Percentiles rank a stretch among this genome's conserved stretches.
phyloP scores from a whole-genome alignment of 1,284 basidiomycete genomes.

The Austroboletus niveus region DNA sequence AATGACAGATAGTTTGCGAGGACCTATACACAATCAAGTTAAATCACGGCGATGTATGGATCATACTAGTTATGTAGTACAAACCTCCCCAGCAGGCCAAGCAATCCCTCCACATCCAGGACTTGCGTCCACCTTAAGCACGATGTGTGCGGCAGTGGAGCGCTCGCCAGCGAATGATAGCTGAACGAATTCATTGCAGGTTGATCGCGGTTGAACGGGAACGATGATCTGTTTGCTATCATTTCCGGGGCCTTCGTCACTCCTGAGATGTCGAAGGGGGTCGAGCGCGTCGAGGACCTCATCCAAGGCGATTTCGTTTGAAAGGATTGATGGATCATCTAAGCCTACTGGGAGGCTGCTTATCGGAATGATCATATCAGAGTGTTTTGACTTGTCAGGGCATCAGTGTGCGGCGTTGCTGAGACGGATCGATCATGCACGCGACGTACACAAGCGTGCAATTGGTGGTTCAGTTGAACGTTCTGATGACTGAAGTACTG shows the following conservation, averaged over 20 bases:
- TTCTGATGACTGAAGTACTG: too few species aligned
- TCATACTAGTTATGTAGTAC: conserved; percentile 6
- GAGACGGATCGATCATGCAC: too few species aligned
- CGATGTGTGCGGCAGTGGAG: conserved; percentile 39
- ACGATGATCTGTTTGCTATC: conserved; percentile 39
- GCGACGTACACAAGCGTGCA: too few species aligned
- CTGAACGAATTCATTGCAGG: conserved; percentile 46
- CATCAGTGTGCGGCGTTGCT: too few species aligned
- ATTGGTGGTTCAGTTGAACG: too few species aligned
- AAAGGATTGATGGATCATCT: conserved; percentile 11
- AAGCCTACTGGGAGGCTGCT: conserved; percentile 1
- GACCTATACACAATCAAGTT: conserved; percentile 47
- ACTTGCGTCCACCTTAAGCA: conserved; percentile 68
- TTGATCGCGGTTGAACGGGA: conserved; percentile 56
- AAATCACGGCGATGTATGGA: neutral
- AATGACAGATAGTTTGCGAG: conserved; percentile 71
- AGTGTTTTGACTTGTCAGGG: neutral
- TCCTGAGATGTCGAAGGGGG: conserved; percentile 64
- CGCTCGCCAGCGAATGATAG: conserved; percentile 43
- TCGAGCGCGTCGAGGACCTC: conserved; percentile 57
- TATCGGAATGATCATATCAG: conserved; percentile 7
- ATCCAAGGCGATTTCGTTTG: conserved; percentile 42
- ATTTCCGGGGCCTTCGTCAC: conserved; percentile 29
- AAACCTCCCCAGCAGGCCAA: conserved; percentile 90
- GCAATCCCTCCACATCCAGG: conserved; percentile 90